Evolutionary conservation across 148 eudicot genomes (phyloP).

Genomic region (Chenopodium suecicum): DNA sequence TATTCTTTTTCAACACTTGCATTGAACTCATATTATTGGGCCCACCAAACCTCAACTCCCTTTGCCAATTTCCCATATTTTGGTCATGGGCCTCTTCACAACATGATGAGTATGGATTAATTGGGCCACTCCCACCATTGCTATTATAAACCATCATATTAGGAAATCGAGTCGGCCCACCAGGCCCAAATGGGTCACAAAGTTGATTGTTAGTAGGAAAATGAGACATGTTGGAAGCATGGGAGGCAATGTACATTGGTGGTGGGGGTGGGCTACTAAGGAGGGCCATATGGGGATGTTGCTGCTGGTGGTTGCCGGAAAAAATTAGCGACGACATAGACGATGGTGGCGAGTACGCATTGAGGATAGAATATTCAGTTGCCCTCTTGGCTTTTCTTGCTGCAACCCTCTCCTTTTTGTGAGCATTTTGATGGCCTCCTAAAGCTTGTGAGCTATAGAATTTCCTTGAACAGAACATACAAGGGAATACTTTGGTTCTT

Average conservation of each 20-base stretch:
- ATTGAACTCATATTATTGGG: slow-evolving; percentile 18
- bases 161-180: slow-evolving; percentile 41
- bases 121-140: slow-evolving; percentile 21
- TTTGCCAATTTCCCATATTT: slow-evolving; percentile 41
- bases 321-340: slow-evolving; percentile 37
- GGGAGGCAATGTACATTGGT: slow-evolving; percentile 51
- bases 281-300: slow-evolving; percentile 36
- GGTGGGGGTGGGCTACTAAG: slow-evolving; percentile 35
- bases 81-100: slow-evolving; percentile 34
- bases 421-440: slow-evolving; percentile 98
- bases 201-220: slow-evolving; percentile 26
- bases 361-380: slow-evolving; percentile 29
- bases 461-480: slow-evolving; percentile 82
- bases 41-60: slow-evolving; percentile 23
- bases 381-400: slow-evolving; percentile 55
- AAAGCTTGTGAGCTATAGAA: slow-evolving; percentile 93
- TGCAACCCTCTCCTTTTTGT: slow-evolving; percentile 82
- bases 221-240: slow-evolving; percentile 43
- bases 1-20: slow-evolving; percentile 21
- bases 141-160: slow-evolving; percentile 37
- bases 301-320: slow-evolving; percentile 45
- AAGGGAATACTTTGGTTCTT: slow-evolving; percentile 59
- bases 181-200: slow-evolving; percentile 43
- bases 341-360: slow-evolving; percentile 25
- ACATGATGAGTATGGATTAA: slow-evolving; percentile 15